Evolutionary conservation across 257 asterid genomes (phyloP).

Genomic region (Lithospermum erythrorhizon): DNA sequence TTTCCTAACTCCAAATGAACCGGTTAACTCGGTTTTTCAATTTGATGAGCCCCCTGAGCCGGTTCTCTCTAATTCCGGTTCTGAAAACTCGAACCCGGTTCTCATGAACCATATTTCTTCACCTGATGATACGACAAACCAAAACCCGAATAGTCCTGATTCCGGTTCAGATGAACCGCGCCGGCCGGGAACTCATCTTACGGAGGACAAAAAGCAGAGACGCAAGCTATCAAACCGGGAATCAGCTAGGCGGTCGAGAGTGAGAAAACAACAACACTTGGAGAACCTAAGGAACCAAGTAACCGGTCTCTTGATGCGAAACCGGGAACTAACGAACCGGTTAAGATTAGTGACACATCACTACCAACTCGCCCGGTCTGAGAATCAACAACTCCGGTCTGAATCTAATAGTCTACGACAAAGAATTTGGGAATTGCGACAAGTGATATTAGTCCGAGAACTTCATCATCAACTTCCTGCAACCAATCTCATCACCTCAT

Average conservation of each 20-base stretch:
- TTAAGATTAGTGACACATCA: constrained; percentile 36
- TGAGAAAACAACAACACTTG: constrained; percentile 70
- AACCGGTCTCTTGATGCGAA: constrained; percentile 42
- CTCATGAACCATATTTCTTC: constrained; percentile 20
- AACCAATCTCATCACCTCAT: constrained; percentile 34
- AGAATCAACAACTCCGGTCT: constrained; percentile 52
- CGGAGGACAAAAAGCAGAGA: constrained; percentile 57
- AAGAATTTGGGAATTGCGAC: constrained; percentile 63
- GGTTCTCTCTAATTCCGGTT: constrained; percentile 42
- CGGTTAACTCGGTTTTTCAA: background rate
- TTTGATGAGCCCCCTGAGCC: constrained; percentile 27
- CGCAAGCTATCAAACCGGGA: constrained; percentile 91
- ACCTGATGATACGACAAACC: constrained; percentile 17
- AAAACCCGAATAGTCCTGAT: background rate
- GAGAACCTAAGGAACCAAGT: constrained; percentile 69
- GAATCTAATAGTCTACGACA: constrained; percentile 56
- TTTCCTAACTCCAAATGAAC: constrained; percentile 15
- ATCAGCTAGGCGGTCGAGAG: constrained; percentile 79
- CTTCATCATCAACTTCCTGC: constrained; percentile 25
- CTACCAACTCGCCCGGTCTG: constrained; percentile 23
- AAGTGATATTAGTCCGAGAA: constrained; percentile 53
- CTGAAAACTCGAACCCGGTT: constrained; percentile 18
- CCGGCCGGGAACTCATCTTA: constrained; percentile 10
- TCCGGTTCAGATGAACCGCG: constrained; percentile 22
- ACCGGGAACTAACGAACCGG: constrained; percentile 60